phyloP scores from a whole-genome alignment of 306 rosid genomes.

The Castanospermum australe region DNA sequence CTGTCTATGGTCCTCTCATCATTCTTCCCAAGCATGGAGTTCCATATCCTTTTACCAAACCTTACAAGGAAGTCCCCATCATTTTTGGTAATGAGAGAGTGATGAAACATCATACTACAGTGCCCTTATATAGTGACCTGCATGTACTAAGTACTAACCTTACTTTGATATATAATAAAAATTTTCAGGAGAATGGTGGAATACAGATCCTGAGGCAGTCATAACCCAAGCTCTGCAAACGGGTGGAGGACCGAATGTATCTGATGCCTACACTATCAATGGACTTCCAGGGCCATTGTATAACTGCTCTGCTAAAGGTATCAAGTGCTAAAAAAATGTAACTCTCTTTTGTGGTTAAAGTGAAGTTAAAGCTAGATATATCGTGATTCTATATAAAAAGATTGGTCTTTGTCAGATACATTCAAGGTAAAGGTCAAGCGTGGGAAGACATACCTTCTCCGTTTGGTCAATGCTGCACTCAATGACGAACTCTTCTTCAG shows the following conservation, averaged over 20 bases:
- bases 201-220: constrained; percentile 57
- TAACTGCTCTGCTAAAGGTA: constrained; percentile 65
- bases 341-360: background rate
- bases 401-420: constrained; percentile 36
- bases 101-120: background rate
- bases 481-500: constrained; percentile 68
- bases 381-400: background rate
- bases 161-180: background rate
- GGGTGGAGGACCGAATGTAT: constrained; percentile 73
- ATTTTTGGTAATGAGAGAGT: constrained; percentile 30
- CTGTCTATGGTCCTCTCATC: constrained; percentile 58
- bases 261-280: constrained; percentile 65
- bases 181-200: constrained; percentile 72
- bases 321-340: background rate
- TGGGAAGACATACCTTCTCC: constrained; percentile 61
- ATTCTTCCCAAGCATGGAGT: constrained; percentile 53
- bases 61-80: constrained; percentile 47
- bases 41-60: constrained; percentile 45
- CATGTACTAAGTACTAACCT: background rate
- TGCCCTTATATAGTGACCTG: background rate
- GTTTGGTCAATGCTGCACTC: constrained; percentile 69
- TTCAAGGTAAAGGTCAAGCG: constrained; percentile 59
- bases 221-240: constrained; percentile 53
- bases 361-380: background rate
- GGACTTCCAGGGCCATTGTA: constrained; percentile 67